phyloP scores from a whole-genome alignment of 2,329 filamentous ascomycete genomes.

The Beauveria scarabaeidicola region DNA sequence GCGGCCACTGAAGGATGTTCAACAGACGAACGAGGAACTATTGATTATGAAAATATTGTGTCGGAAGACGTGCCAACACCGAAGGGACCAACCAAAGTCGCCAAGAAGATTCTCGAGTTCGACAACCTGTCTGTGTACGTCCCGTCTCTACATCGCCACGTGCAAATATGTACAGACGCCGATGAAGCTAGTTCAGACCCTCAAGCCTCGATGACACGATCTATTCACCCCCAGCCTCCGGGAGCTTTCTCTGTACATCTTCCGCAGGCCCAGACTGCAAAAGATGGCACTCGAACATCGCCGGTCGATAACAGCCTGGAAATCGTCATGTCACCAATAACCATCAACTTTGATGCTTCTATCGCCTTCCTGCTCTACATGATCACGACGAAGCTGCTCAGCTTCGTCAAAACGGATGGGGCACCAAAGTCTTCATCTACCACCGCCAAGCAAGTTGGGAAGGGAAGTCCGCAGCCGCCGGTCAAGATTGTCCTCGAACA shows the following conservation, averaged over 20 bases:
- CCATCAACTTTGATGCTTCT: slow-evolving; percentile 47
- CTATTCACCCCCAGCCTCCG: slow-evolving; percentile 44
- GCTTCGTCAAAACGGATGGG: slow-evolving; percentile 29
- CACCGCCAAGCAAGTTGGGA: slow-evolving; percentile 21
- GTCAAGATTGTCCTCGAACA: slow-evolving; percentile 39
- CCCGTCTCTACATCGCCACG: slow-evolving; percentile 40
- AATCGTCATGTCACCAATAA: slow-evolving; percentile 42
- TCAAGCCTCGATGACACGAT: slow-evolving; percentile 26
- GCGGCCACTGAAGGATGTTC: background rate
- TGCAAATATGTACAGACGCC: slow-evolving; percentile 26
- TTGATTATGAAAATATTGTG: background rate
- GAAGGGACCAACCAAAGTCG: slow-evolving; percentile 43
- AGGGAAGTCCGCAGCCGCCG: background rate
- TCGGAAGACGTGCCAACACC: slow-evolving; percentile 40
- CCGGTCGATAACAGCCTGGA: slow-evolving; percentile 33
- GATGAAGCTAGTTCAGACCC: slow-evolving; percentile 22
- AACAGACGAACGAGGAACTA: background rate
- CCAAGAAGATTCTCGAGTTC: slow-evolving; percentile 46
- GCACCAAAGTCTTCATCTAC: slow-evolving; percentile 7
- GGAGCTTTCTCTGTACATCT: slow-evolving; percentile 51
- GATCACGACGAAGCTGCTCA: slow-evolving; percentile 40
- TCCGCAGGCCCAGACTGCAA: background rate
- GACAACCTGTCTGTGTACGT: slow-evolving; percentile 45
- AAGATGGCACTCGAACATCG: background rate
- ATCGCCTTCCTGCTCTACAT: slow-evolving; percentile 46